Evolutionary conservation across 2,329 filamentous ascomycete genomes (phyloP), one percentile per base, ranked within the genome.

Genomic region (Fusarium decemcellulare): DNA sequence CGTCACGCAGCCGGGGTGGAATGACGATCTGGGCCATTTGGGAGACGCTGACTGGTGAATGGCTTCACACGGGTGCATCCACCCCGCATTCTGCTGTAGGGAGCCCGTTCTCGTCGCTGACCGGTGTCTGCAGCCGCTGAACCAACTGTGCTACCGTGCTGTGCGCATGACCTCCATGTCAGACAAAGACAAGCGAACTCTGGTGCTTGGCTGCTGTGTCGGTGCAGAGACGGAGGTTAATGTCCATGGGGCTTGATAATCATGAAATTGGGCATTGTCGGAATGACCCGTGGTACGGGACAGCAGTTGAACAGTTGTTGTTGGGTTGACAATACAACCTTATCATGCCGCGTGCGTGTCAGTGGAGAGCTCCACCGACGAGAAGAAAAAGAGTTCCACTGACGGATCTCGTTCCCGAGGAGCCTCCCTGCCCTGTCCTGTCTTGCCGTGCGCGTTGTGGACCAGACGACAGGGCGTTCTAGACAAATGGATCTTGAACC

Each of bases 321-420:
- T 40, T 40, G 37, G 37, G 14, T 40, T 40, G 37, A 44, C 42
- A 29, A 14, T 18, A n/a, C 16, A 44, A 27, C 4, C 43, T 46
- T 46, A 46, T 46, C 43, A 46, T 30, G 23, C 43, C 18, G 27
- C 43, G 32, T 27, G 18, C 30, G 40, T 46, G 16, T 29, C 11
- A 44, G 52, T 46, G 52, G 52, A 46, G 52, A 46, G 11, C 29
- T 55, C 52, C 52, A 55, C 52, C 36, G 16, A 43, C 14, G 15
- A 39, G 48, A 52, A 23, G 5, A 23, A 23, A 23, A 23, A 23
- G 23, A 23, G 23, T 23, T 18, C 36, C 50, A 53, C 50, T 29
- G 52, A 37, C 52, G 52, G 52, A 55, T 55, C 40, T 55, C 30
- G 32, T 40, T 36, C 52, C 52, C 52, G 52, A 55, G 27, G 52